phyloP scores from a whole-genome alignment of 1,139 yeast genomes.

The Magnusiomyces magnusii region DNA sequence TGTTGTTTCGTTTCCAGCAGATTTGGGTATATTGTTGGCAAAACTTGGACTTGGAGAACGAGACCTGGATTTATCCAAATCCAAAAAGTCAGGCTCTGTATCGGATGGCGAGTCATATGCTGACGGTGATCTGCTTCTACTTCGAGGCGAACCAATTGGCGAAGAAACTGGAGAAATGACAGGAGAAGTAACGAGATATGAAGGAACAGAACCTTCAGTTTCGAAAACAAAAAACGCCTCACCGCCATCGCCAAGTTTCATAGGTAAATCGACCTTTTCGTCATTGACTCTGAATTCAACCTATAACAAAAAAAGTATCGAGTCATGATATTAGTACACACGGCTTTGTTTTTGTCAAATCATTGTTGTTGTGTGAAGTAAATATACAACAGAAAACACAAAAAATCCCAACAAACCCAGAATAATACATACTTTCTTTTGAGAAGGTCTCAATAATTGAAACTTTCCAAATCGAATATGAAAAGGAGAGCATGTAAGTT shows the following conservation, averaged over 20 bases:
- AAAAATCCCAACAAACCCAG: too few relatives aligned
- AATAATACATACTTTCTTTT: slow-evolving; percentile 50
- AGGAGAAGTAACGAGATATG: slow-evolving; percentile 81
- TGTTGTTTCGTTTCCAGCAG: too few relatives aligned
- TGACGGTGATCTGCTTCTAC: not conserved
- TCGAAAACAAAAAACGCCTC: slow-evolving; percentile 97
- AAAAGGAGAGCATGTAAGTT: slow-evolving; percentile 89
- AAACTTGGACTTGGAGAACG: slow-evolving; percentile 17
- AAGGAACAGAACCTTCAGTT: slow-evolving; percentile 64
- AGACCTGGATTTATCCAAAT: slow-evolving; percentile 29
- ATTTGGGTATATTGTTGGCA: too few relatives aligned
- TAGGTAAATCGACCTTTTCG: slow-evolving; percentile 70
- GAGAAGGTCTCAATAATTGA: slow-evolving; percentile 89
- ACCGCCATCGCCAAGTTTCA: slow-evolving; percentile 97
- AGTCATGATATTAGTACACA: too few relatives aligned
- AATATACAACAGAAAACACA: not conserved
- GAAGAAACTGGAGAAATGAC: slow-evolving; percentile 70
- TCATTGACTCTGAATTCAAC: slow-evolving; percentile 86
- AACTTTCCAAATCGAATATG: slow-evolving; percentile 95
- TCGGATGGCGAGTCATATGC: slow-evolving; percentile 16
- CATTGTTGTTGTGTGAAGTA: too few relatives aligned
- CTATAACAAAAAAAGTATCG: slow-evolving; percentile 18
- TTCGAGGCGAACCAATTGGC: slow-evolving; percentile 47
- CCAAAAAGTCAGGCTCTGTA: slow-evolving; percentile 40
- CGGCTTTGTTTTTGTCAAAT: too few relatives aligned